phyloP scores from a whole-genome alignment of 2,329 filamentous ascomycete genomes.

The Aspergillus pseudonomiae region DNA sequence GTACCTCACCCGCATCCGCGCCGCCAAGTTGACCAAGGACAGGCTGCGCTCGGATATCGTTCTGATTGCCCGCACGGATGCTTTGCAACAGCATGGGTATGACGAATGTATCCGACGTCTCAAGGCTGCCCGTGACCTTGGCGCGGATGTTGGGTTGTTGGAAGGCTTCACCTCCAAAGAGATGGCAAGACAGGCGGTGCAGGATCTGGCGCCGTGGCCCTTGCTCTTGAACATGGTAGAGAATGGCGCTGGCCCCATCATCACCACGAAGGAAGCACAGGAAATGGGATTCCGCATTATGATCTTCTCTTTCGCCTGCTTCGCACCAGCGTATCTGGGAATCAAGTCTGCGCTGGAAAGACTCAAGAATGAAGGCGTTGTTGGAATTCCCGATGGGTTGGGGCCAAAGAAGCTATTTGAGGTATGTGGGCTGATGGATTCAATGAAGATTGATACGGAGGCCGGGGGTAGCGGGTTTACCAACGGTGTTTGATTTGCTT shows the following conservation, averaged over 20 bases:
- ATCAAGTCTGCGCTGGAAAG: slow-evolving; percentile 38
- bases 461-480: slow-evolving; percentile 39
- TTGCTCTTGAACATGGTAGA: slow-evolving; percentile 50
- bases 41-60: slow-evolving; percentile 43
- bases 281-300: slow-evolving; percentile 48
- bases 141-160: slow-evolving; percentile 46
- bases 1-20: slow-evolving; percentile 40
- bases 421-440: slow-evolving; percentile 45
- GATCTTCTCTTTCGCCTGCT: slow-evolving; percentile 44
- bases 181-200: slow-evolving; percentile 37
- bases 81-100: slow-evolving; percentile 41
- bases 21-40: slow-evolving; percentile 39
- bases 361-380: slow-evolving; percentile 40
- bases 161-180: slow-evolving; percentile 45
- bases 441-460: slow-evolving; percentile 41
- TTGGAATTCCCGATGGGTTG: slow-evolving; percentile 32
- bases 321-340: slow-evolving; percentile 41
- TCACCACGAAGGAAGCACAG: slow-evolving; percentile 41
- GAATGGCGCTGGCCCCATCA: slow-evolving; percentile 42
- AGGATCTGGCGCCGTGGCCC: slow-evolving; percentile 43
- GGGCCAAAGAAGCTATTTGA: slow-evolving; percentile 44
- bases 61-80: slow-evolving; percentile 49
- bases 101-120: slow-evolving; percentile 44
- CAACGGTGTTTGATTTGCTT: slow-evolving; percentile 26
- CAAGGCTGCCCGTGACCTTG: slow-evolving; percentile 41